Evolutionary conservation across 306 rosid species (phyloP), one percentile per base, ranked within the genome.

Genomic region (Cajanus cajan): DNA sequence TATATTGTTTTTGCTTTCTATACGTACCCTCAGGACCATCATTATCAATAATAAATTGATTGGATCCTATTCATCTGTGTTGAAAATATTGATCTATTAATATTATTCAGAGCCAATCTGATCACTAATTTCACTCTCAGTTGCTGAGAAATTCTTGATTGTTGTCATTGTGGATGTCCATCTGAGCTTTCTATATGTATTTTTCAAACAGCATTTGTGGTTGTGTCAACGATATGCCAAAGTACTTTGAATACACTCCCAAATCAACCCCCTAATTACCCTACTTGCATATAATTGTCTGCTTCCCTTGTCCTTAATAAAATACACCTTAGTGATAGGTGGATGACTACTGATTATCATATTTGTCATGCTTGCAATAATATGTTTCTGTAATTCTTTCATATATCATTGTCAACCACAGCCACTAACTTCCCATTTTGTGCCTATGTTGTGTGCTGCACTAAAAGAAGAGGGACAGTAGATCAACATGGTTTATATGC

Each of bases 61-160:
- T 19, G 80, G 41, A 65, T 51, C 24, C 21, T 51, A 24, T 61
- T 62, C n/a, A 61, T 48, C 41, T 70, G 33, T 25, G 1, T 28
- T 28, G 31, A 28, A 3, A 1, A 28, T 28, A 40, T 48, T 66
- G 21, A 24, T 67, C 45, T 40, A 16, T 64, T 63, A 39, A 34
- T n/a, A 51, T 28, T 37, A 19, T 76, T 73, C 52, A 65, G 62
- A 71, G 33, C 52, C 43, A 25, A 44, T 63, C 61, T 70, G 76
- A 69, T 62, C 63, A 33, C 57, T 18, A 68, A 31, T 37, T 16
- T 64, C 52, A 0, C 45, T 59, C 55, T 10, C 40, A 76, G 24
- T 75, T 16, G 11, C 62, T 41, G 64, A 48, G 63, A 33, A 59
- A 74, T n/a, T 63, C 57, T 48, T 50, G 10, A 44, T 19, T 18